These are phyloP conservation scores for Kwoniella europaea DNA, from an alignment of 768 basidiomycete genomes.

Conservation along the genomic window DNA sequence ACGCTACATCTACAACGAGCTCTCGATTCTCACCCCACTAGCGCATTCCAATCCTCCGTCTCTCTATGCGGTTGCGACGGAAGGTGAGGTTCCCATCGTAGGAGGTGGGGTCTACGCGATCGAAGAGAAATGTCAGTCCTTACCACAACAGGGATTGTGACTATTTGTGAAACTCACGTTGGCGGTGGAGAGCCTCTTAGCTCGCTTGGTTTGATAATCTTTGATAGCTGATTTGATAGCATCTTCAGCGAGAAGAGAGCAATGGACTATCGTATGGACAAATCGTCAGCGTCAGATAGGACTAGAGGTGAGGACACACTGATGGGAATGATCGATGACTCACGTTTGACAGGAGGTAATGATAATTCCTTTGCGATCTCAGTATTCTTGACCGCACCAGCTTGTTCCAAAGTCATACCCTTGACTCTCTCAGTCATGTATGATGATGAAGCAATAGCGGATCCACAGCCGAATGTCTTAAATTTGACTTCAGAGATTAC, in stretches of 20 bases:
- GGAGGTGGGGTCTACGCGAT: constrained; percentile 10
- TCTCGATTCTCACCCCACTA: neutral
- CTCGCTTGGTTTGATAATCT: constrained; percentile 87
- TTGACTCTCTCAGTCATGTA: constrained; percentile 99
- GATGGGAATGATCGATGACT: constrained; percentile 13
- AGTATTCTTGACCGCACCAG: constrained; percentile 96
- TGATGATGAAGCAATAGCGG: constrained; percentile 88
- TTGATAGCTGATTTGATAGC: constrained; percentile 97
- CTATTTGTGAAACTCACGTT: constrained; percentile 51
- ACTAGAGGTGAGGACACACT: neutral
- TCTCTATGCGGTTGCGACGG: constrained; percentile 6
- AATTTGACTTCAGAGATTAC: constrained; percentile 98
- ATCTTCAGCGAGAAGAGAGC: constrained; percentile 90
- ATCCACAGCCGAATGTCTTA: constrained; percentile 99
- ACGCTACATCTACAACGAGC: constrained; percentile 2
- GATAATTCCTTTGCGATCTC: constrained; percentile 98
- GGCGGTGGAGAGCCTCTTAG: constrained; percentile 59
- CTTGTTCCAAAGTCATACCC: constrained; percentile 90
- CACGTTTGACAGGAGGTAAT: constrained; percentile 86
- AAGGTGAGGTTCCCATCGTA: constrained; percentile 10
- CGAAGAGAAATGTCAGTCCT: neutral
- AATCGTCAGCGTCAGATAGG: neutral
- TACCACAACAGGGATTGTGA: too few species aligned
- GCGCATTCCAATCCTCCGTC: neutral
- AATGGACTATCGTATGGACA: constrained; percentile 49